Percentiles rank a stretch among this genome's conserved stretches.
phyloP scores from a whole-genome alignment of 768 basidiomycete genomes.

The Porphyrellus cyaneotinctus region DNA sequence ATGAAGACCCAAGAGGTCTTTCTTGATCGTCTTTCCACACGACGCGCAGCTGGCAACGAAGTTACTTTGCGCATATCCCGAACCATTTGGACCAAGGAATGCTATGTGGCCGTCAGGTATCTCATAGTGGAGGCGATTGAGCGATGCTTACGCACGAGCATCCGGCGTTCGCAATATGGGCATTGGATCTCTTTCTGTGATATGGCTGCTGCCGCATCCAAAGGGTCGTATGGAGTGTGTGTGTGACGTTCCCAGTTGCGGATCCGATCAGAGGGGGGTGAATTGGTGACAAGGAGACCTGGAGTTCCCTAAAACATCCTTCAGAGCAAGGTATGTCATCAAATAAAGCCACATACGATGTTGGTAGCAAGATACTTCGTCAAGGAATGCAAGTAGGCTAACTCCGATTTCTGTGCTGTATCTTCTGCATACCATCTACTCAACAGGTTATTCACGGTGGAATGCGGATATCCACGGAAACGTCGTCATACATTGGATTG shows the following conservation, averaged over 20 bases:
- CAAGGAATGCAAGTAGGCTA: background rate
- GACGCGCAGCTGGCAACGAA: conserved; percentile 34
- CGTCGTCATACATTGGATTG: conserved; percentile 32
- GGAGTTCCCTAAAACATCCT: conserved; percentile 7
- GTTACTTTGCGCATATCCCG: conserved; percentile 44
- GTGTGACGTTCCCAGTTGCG: conserved; percentile 1
- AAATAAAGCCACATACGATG: conserved; percentile 8
- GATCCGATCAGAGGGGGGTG: conserved; percentile 7
- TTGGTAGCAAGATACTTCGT: conserved; percentile 6
- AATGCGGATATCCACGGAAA: no score
- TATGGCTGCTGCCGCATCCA: conserved; percentile 22
- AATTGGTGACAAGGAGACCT: conserved; percentile 4
- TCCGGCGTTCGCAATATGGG: conserved; percentile 23
- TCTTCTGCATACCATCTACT: conserved; percentile 28
- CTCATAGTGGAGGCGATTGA: background rate
- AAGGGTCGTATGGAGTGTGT: conserved; percentile 8
- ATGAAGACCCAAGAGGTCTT: conserved; percentile 33
- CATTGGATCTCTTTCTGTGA: conserved; percentile 25
- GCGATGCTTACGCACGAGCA: conserved; percentile 21
- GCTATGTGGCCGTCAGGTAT: conserved; percentile 28
- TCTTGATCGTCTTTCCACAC: conserved; percentile 37
- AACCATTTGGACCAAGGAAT: conserved; percentile 34
- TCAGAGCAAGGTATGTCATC: background rate
- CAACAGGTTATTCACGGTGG: background rate
- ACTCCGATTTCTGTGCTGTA: background rate